phyloP scores from a whole-genome alignment of 306 rosid species.

The Cercis canadensis region DNA sequence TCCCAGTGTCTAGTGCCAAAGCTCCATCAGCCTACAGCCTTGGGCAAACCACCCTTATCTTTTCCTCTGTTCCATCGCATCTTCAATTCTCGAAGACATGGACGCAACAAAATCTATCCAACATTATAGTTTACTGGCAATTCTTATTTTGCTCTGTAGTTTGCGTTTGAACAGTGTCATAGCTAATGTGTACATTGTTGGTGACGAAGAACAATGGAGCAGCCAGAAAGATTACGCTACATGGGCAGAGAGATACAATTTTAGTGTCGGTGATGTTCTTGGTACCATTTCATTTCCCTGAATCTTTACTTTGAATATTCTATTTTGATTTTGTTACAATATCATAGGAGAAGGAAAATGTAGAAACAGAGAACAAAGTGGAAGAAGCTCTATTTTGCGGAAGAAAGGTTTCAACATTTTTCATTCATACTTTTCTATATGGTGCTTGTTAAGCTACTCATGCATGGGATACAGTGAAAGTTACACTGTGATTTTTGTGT shows the following conservation, averaged over 20 bases:
- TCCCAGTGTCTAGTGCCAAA: too few species aligned
- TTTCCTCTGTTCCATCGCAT: constrained; percentile 15
- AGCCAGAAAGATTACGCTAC: constrained; percentile 46
- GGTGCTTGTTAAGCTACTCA: too few species aligned
- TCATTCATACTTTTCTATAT: too few species aligned
- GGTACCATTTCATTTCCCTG: constrained; percentile 22
- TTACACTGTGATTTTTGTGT: too few species aligned
- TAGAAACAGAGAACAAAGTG: too few species aligned
- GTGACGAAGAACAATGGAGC: constrained; percentile 51
- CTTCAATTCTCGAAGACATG: constrained; percentile 35
- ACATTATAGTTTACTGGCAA: constrained; percentile 22
- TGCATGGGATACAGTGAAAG: too few species aligned
- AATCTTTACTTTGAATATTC: background rate
- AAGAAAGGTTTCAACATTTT: too few species aligned
- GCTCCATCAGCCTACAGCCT: background rate
- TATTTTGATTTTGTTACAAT: too few species aligned
- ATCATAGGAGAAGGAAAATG: too few species aligned
- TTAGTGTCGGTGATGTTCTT: constrained; percentile 46
- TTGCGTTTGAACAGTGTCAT: constrained; percentile 12
- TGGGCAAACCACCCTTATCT: constrained; percentile 9
- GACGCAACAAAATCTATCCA: background rate
- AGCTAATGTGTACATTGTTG: constrained; percentile 43
- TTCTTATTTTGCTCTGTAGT: constrained; percentile 25
- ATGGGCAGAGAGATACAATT: constrained; percentile 46
- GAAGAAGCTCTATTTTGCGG: too few species aligned